Conservation (phyloP, 768 basidiomycete genomes). For the Agrocybe praecox region DNA sequence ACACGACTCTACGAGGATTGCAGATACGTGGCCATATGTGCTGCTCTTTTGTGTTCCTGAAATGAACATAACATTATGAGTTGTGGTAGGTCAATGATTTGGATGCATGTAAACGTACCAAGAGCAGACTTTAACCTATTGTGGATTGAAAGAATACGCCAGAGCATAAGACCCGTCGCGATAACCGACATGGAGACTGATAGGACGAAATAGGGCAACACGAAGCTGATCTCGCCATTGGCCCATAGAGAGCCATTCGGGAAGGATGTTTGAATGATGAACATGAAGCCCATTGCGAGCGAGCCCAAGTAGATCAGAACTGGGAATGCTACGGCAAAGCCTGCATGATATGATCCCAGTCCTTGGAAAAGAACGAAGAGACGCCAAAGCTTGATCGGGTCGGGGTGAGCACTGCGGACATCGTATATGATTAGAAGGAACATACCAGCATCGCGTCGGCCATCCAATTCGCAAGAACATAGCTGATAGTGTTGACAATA, state of each 20-base stretch:
- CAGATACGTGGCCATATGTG: constrained; percentile 1
- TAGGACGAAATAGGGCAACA: constrained; percentile 8
- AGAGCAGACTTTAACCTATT: not conserved
- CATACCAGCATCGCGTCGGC: constrained; percentile 11
- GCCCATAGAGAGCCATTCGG: constrained; percentile 9
- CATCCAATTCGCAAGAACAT: constrained; percentile 13
- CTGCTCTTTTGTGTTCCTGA: not conserved
- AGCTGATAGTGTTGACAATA: constrained; percentile 7
- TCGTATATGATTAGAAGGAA: not conserved
- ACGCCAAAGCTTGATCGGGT: not conserved
- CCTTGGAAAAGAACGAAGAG: constrained; percentile 1
- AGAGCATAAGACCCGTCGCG: constrained; percentile 5
- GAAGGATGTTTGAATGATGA: constrained; percentile 7
- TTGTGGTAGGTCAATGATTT: not conserved
- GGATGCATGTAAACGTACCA: not conserved
- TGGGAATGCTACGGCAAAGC: not conserved
- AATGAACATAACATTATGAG: not conserved
- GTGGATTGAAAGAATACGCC: constrained; percentile 5
- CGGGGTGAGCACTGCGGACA: not conserved
- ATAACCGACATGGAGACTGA: constrained; percentile 10
- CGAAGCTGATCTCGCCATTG: constrained; percentile 6
- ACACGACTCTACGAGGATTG: constrained; percentile 13
- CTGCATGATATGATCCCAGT: not conserved
- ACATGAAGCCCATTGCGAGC: constrained; percentile 7
- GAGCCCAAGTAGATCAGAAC: constrained; percentile 4